Evolutionary conservation across 2,329 filamentous ascomycete genomes (phyloP).

Genomic region (Cercospora canescens): DNA sequence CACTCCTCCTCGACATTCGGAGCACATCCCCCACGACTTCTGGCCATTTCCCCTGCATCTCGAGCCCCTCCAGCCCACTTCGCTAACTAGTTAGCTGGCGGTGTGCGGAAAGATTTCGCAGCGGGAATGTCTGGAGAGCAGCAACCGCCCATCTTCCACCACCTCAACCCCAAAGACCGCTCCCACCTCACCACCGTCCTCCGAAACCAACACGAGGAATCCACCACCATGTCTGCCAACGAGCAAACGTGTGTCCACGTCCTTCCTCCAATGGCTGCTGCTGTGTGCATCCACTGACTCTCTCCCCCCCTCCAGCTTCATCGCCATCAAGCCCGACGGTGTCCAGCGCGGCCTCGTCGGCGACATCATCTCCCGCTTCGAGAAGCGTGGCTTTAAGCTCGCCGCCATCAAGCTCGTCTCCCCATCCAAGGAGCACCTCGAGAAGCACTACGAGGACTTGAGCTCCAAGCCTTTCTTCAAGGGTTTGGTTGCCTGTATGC

Average conservation of each 20-base stretch:
- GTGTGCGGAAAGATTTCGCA: constrained; percentile 11
- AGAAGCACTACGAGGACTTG: constrained; percentile 96
- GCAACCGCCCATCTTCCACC: constrained; percentile 48
- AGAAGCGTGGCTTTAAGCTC: constrained; percentile 98
- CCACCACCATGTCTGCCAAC: constrained; percentile 54
- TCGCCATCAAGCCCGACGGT: constrained; percentile 99
- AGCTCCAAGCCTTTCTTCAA: constrained; percentile 95
- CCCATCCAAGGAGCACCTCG: constrained; percentile 90
- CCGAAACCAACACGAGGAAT: constrained; percentile 31
- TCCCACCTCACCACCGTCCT: constrained; percentile 41
- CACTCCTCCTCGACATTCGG: not conserved
- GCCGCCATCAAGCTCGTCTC: constrained; percentile 93
- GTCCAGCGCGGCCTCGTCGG: constrained; percentile 99
- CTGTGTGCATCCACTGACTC: not conserved
- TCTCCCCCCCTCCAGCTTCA: constrained; percentile 72
- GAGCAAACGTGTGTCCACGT: constrained; percentile 77
- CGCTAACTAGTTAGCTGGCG: no score
- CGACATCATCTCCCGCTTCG: constrained; percentile 97
- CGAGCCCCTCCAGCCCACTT: constrained; percentile 10
- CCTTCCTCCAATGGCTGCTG: not conserved
- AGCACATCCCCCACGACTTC: not conserved
- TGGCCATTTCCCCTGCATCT: constrained; percentile 1
- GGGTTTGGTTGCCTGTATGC: constrained; percentile 85
- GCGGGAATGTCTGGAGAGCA: constrained; percentile 6
- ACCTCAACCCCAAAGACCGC: constrained; percentile 51